These are phyloP conservation scores for Leucogyrophana mollusca DNA, from an alignment of 768 basidiomycete species.

Conservation along the genomic window DNA sequence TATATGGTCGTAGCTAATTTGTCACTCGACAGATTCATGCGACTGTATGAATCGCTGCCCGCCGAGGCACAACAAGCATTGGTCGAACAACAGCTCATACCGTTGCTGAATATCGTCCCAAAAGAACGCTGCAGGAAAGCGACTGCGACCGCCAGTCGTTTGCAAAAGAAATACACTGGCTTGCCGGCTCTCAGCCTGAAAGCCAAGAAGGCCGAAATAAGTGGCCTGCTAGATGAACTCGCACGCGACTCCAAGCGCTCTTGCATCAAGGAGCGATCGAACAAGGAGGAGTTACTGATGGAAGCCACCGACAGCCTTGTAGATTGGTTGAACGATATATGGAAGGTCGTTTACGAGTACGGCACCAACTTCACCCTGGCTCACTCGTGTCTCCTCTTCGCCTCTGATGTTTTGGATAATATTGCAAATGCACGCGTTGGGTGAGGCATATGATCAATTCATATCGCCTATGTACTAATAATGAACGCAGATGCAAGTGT, in stretches of 20 bases:
- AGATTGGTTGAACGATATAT: slow-evolving; percentile 63
- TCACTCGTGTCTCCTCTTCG: slow-evolving; percentile 56
- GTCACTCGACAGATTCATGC: slow-evolving; percentile 37
- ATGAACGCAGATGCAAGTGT: slow-evolving; percentile 51
- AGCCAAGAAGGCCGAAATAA: slow-evolving; percentile 55
- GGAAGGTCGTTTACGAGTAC: slow-evolving; percentile 61
- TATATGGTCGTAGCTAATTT: slow-evolving; percentile 1
- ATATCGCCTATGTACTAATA: slow-evolving; percentile 8
- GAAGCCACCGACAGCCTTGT: slow-evolving; percentile 57
- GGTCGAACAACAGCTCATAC: slow-evolving; percentile 48
- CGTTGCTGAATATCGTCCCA: slow-evolving; percentile 45
- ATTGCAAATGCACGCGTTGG: slow-evolving; percentile 39
- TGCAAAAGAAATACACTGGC: slow-evolving; percentile 35
- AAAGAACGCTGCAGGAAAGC: slow-evolving; percentile 38
- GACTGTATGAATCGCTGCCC: slow-evolving; percentile 51
- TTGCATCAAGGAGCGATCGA: slow-evolving; percentile 52
- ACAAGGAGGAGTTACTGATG: slow-evolving; percentile 50
- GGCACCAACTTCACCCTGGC: slow-evolving; percentile 48
- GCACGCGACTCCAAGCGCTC: slow-evolving; percentile 51
- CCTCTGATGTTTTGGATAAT: slow-evolving; percentile 44
- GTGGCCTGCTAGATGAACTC: slow-evolving; percentile 50
- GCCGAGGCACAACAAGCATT: slow-evolving; percentile 48
- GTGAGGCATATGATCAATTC: slow-evolving; percentile 24
- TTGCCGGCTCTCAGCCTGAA: slow-evolving; percentile 53
- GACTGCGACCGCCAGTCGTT: slow-evolving; percentile 36